Base-by-base conservation (phyloP, 441 rosid species). In the Raphanus hybrid region DNA sequence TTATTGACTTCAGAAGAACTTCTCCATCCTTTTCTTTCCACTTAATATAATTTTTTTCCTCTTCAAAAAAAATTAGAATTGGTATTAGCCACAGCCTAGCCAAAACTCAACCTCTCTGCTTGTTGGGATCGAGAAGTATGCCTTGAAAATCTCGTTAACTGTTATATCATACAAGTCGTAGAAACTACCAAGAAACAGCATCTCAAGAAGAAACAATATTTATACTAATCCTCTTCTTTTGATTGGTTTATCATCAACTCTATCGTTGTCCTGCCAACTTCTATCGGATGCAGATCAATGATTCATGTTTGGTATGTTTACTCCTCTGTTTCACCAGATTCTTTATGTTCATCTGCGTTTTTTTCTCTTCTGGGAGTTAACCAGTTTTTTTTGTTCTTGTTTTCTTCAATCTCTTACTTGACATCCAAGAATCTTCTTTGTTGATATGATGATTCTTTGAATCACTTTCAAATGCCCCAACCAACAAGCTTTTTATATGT, bases 1-100 rank as follows among this genome's bases (percentile, higher is more conserved):
- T 79, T 70, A 69, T 79, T 70, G 69, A 79, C 76, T 79, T 75
- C 15, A 35, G 62, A 74, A 69, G 62, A 79, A 79, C 75, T 74
- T 69, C 79, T 74, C 35, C 67, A 65, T 11, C 34, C 37, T 26
- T 60, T 12, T 61, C 16, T 59, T 62, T 26, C 32, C 57, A 34
- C 66, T 61, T 54, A 6, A 63, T 62, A 10, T 60, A 2, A 57
- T 3, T 60, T 57, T 43, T 55, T 63, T 32, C 8, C 55, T 29
- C 15, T 55, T 41, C 14, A 35, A 54, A 77, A 65, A 71, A 59
- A 9, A 11, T 8, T 6, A 23, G 29, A 39, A 60, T 73, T 52
- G 70, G 69, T 43, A 32, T 11, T 57, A 72, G 52, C 70, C 74
- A 78, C 62, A 79, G 78, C 82, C 32, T 29, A 61, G 39, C 65